phyloP scores from a whole-genome alignment of 768 basidiomycete genomes.

The Rhizopogon rudus region DNA sequence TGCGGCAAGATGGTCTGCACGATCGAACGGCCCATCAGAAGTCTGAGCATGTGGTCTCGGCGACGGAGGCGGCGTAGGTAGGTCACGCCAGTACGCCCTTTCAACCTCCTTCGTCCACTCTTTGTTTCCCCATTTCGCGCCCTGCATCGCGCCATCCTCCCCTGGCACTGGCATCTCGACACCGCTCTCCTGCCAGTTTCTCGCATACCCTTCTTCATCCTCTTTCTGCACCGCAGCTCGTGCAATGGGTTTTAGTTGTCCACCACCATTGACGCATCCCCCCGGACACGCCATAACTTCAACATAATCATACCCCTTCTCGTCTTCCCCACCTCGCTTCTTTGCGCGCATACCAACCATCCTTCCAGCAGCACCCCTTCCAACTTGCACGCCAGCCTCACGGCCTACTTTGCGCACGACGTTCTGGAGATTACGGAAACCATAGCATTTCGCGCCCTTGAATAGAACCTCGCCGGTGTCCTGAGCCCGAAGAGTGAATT shows the following conservation, averaged over 20 bases:
- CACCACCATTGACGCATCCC: slow-evolving; percentile 97
- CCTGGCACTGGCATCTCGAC: slow-evolving; percentile 25
- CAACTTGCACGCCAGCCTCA: slow-evolving; percentile 71
- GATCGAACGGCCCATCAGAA: background rate
- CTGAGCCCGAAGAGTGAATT: slow-evolving; percentile 49
- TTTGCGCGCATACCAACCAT: slow-evolving; percentile 25
- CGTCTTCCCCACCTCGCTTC: slow-evolving; percentile 31
- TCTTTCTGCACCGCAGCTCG: slow-evolving; percentile 2
- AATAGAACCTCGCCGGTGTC: slow-evolving; percentile 64
- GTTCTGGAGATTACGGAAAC: slow-evolving; percentile 96
- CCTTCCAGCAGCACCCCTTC: slow-evolving; percentile 61
- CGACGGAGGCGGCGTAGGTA: slow-evolving; percentile 44
- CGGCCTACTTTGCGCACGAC: slow-evolving; percentile 91
- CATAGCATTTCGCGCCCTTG: slow-evolving; percentile 93
- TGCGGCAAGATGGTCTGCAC: slow-evolving; percentile 35
- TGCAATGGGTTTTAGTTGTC: slow-evolving; percentile 44
- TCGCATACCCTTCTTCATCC: slow-evolving; percentile 63
- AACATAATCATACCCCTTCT: slow-evolving; percentile 76
- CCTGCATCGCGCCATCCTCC: slow-evolving; percentile 27
- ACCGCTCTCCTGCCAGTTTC: slow-evolving; percentile 59
- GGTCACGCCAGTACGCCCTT: slow-evolving; percentile 68
- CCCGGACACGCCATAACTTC: slow-evolving; percentile 99
- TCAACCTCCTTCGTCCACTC: slow-evolving; percentile 84
- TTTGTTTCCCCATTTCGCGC: slow-evolving; percentile 74
- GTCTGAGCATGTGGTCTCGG: slow-evolving; percentile 18